Percentiles rank a stretch among this genome's conserved stretches.
These are phyloP conservation scores for Ceratobasidium papillatum DNA, from an alignment of 1,284 basidiomycete genomes.

Conservation along the genomic window DNA sequence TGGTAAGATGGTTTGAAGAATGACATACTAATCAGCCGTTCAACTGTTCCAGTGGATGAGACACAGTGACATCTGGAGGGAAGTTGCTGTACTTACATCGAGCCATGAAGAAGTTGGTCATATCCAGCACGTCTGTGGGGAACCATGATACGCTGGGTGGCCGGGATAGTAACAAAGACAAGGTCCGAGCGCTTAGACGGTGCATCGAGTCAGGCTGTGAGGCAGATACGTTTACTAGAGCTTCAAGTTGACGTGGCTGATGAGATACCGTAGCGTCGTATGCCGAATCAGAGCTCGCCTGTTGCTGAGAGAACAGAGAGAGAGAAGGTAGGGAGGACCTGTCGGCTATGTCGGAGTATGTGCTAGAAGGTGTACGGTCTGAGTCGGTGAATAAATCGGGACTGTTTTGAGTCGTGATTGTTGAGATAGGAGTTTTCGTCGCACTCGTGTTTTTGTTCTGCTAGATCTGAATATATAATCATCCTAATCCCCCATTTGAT, in stretches of 20 bases:
- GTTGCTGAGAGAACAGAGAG: not conserved
- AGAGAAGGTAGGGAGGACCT: not conserved
- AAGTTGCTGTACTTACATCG: not conserved
- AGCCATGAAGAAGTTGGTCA: conserved; percentile 1
- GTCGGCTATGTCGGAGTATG: not conserved
- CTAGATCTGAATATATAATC: not conserved
- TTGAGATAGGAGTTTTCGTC: not conserved
- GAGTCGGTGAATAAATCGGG: not conserved
- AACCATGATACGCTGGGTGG: not conserved
- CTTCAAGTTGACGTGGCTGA: not conserved
- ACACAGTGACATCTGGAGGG: not conserved
- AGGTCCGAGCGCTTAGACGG: not conserved
- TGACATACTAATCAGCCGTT: not conserved
- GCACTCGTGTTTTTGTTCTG: not conserved
- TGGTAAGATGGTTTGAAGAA: not conserved
- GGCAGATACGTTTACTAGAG: not conserved
- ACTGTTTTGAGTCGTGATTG: not conserved
- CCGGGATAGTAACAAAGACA: not conserved
- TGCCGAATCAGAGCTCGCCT: not conserved
- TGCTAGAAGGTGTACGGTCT: not conserved
- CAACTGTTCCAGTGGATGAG: not conserved
- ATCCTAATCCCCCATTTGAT: not conserved
- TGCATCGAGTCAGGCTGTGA: not conserved
- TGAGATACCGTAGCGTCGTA: not conserved
- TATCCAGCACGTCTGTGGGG: not conserved